phyloP scores from a whole-genome alignment of 331 rosid genomes.

The Ulmus americana region DNA sequence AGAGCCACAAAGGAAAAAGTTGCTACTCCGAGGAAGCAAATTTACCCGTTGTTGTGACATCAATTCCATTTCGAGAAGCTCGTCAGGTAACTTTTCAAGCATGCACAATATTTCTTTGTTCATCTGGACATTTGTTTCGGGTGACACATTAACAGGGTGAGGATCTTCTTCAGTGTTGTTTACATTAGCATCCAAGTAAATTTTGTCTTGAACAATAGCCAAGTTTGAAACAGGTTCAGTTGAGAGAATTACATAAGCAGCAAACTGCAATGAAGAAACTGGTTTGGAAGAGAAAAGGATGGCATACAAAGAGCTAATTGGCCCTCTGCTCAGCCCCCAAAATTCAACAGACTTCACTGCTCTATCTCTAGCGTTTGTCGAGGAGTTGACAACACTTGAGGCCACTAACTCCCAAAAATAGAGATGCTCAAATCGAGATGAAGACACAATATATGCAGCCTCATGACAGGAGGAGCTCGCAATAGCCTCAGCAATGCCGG shows the following conservation, averaged over 20 bases:
- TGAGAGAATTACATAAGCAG: slow-evolving; percentile 72
- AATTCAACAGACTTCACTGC: slow-evolving; percentile 86
- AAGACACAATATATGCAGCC: slow-evolving; percentile 64
- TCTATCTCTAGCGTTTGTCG: slow-evolving; percentile 70
- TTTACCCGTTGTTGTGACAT: slow-evolving; percentile 65
- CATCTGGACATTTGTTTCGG: slow-evolving; percentile 51
- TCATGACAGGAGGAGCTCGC: slow-evolving; percentile 51
- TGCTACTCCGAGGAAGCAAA: slow-evolving; percentile 17
- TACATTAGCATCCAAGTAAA: slow-evolving; percentile 36
- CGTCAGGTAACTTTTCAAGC: slow-evolving; percentile 58
- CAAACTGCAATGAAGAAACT: slow-evolving; percentile 61
- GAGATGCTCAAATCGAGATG: slow-evolving; percentile 49
- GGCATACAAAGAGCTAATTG: slow-evolving; percentile 76
- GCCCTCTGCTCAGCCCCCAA: slow-evolving; percentile 92
- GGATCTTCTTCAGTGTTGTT: slow-evolving; percentile 42
- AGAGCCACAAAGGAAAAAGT: slow-evolving; percentile 6
- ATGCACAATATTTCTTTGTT: slow-evolving; percentile 62
- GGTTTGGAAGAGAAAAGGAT: slow-evolving; percentile 75
- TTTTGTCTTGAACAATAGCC: slow-evolving; percentile 58
- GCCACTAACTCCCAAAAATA: slow-evolving; percentile 84
- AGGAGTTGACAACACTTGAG: slow-evolving; percentile 56
- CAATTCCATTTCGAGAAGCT: slow-evolving; percentile 60
- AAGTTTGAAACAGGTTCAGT: slow-evolving; percentile 57
- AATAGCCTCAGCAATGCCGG: slow-evolving; percentile 82
- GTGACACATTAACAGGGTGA: slow-evolving; percentile 40